Percentiles rank a stretch among this genome's conserved stretches.
These are phyloP conservation scores for Nitzschia putrida DNA, from an alignment of 108 stramenopile genomes.

Conservation along the genomic window DNA sequence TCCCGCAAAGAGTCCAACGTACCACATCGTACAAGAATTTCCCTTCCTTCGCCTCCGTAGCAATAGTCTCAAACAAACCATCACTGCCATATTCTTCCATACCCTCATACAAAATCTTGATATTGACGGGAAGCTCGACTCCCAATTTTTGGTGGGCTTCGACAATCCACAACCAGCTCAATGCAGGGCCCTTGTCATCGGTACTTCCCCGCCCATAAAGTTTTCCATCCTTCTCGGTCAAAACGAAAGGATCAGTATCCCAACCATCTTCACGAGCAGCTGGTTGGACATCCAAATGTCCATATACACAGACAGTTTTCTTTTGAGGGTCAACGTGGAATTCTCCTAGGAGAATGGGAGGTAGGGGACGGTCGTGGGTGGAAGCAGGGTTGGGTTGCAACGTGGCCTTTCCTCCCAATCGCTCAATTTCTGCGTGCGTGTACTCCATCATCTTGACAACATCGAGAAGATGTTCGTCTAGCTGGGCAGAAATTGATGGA, in stretches of 20 bases:
- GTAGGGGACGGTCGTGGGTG: slow-evolving; percentile 51
- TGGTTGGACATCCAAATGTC: slow-evolving; percentile 79
- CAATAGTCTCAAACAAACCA: slow-evolving; percentile 76
- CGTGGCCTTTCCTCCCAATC: slow-evolving; percentile 50
- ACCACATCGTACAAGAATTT: slow-evolving; percentile 73
- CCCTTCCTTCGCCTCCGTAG: slow-evolving; percentile 53
- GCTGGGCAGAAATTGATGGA: slow-evolving; percentile 75
- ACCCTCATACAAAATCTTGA: slow-evolving; percentile 80
- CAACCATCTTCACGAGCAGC: slow-evolving; percentile 76
- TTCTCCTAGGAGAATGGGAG: slow-evolving; percentile 68
- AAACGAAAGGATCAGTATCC: slow-evolving; percentile 78
- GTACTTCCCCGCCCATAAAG: slow-evolving; percentile 75
- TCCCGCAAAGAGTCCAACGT: neutral
- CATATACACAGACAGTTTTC: slow-evolving; percentile 76
- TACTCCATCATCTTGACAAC: slow-evolving; percentile 76
- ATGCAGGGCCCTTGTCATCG: slow-evolving; percentile 86
- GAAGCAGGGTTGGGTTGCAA: slow-evolving; percentile 64
- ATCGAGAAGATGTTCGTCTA: slow-evolving; percentile 63
- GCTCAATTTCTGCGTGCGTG: slow-evolving; percentile 58
- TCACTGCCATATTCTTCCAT: slow-evolving; percentile 85
- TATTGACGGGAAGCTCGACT: slow-evolving; percentile 68
- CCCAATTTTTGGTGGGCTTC: slow-evolving; percentile 67
- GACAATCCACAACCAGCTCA: slow-evolving; percentile 81
- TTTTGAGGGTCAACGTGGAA: slow-evolving; percentile 56
- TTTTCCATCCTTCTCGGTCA: slow-evolving; percentile 76